These are phyloP conservation scores for Thelephora terrestris DNA, from an alignment of 1,284 basidiomycete species.

Conservation along the genomic window DNA sequence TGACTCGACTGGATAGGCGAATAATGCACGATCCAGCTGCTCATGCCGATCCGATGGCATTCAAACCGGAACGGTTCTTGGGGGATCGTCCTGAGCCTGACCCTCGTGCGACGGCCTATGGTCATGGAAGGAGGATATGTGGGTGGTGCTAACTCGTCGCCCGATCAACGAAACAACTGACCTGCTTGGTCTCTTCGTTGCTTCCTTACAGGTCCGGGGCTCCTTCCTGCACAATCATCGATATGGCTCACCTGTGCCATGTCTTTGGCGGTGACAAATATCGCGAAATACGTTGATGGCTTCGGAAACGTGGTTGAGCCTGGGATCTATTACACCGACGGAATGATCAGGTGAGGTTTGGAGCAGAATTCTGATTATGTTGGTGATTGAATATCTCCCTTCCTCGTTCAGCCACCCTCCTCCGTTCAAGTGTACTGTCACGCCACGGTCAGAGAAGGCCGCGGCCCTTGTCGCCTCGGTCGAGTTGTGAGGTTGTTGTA, in stretches of 20 bases:
- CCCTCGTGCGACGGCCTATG: neutral
- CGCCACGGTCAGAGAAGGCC: conserved; percentile 18
- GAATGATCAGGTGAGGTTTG: conserved; percentile 14
- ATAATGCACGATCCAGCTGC: conserved; percentile 24
- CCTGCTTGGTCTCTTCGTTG: too few species aligned
- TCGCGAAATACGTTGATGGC: conserved; percentile 14
- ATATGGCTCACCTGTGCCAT: conserved; percentile 17
- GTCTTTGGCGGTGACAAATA: conserved; percentile 15
- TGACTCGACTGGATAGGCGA: neutral
- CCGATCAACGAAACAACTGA: too few species aligned
- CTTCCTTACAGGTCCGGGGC: too few species aligned
- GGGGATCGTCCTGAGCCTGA: neutral
- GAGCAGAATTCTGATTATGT: too few species aligned
- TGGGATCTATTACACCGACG: conserved; percentile 9
- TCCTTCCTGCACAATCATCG: conserved; percentile 14
- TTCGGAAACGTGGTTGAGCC: conserved; percentile 16
- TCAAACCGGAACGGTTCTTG: conserved; percentile 32
- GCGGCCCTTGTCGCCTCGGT: conserved; percentile 13
- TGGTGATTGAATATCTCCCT: too few species aligned
- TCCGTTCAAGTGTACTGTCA: conserved; percentile 23
- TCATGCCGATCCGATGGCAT: conserved; percentile 25
- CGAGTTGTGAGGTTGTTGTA: too few species aligned
- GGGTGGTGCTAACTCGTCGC: too few species aligned
- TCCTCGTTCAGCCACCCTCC: conserved; percentile 20
- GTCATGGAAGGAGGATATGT: neutral